A percentile compares a stretch with the other conserved stretches of the same genome.
Conservation (phyloP, 768 basidiomycete genomes). For the Termitomyces sp. region DNA sequence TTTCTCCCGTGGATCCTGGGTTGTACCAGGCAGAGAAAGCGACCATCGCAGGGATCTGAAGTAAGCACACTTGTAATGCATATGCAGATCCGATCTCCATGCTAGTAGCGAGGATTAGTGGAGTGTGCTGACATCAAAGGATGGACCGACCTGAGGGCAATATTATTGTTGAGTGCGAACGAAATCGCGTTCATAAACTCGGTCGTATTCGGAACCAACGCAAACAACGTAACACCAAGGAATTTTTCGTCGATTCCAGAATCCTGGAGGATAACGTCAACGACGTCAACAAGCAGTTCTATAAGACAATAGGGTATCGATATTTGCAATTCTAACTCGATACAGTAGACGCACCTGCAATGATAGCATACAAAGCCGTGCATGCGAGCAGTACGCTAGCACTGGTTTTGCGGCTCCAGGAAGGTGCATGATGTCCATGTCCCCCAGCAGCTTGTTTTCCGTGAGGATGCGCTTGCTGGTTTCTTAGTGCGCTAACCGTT, state of each 20-base stretch:
- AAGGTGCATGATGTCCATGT: slow-evolving; percentile 86
- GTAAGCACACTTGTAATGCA: slow-evolving; percentile 93
- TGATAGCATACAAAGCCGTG: slow-evolving; percentile 89
- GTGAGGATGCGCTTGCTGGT: slow-evolving; percentile 58
- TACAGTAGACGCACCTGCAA: slow-evolving; percentile 67
- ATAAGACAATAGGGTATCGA: slow-evolving; percentile 8
- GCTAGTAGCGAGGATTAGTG: slow-evolving; percentile 33
- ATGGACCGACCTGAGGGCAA: slow-evolving; percentile 73
- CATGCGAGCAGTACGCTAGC: slow-evolving; percentile 86
- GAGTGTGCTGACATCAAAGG: neutral
- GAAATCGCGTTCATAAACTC: slow-evolving; percentile 99
- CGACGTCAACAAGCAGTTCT: slow-evolving; percentile 94
- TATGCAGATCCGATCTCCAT: slow-evolving; percentile 99
- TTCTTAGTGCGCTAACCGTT: slow-evolving; percentile 84
- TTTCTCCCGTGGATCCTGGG: slow-evolving; percentile 79
- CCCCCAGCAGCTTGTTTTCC: slow-evolving; percentile 53
- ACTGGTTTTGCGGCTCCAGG: slow-evolving; percentile 89
- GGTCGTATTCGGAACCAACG: slow-evolving; percentile 96
- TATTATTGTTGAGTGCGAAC: slow-evolving; percentile 95
- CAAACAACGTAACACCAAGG: slow-evolving; percentile 93
- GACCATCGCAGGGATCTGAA: slow-evolving; percentile 98
- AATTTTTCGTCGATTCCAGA: slow-evolving; percentile 97
- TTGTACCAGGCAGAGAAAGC: slow-evolving; percentile 96
- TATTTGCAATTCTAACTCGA: neutral
- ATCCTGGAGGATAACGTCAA: slow-evolving; percentile 86